Evolutionary conservation across 441 rosid genomes (phyloP).

Genomic region (Arabidopsis hybrid): DNA sequence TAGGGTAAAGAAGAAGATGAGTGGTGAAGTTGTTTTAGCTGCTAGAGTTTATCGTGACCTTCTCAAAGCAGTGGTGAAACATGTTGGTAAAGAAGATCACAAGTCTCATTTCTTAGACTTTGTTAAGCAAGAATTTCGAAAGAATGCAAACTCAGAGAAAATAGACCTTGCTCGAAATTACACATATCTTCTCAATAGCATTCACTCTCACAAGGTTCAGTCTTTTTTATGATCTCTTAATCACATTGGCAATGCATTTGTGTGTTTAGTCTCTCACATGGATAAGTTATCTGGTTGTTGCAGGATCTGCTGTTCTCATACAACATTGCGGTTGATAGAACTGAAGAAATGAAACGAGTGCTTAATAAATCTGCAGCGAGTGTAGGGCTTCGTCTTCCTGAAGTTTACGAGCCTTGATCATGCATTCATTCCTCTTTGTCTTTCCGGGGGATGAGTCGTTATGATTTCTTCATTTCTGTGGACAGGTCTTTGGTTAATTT

Average conservation of each 20-base stretch:
- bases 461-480: constrained; percentile 14
- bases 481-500: constrained; percentile 6
- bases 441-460: no score
- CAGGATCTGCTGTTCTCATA: constrained; percentile 92
- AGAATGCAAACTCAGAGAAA: constrained; percentile 56
- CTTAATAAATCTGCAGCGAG: constrained; percentile 80
- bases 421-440: not conserved
- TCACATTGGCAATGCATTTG: not conserved
- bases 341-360: constrained; percentile 78
- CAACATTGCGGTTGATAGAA: constrained; percentile 88
- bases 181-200: constrained; percentile 68
- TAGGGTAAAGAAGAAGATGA: constrained; percentile 49
- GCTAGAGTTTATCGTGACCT: constrained; percentile 71
- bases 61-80: constrained; percentile 73
- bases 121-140: constrained; percentile 63
- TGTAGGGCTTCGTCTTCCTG: constrained; percentile 73
- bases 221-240: constrained; percentile 29
- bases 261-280: constrained; percentile 22
- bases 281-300: constrained; percentile 22
- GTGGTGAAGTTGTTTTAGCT: constrained; percentile 53
- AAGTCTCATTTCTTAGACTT: constrained; percentile 74
- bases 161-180: constrained; percentile 69
- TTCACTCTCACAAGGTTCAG: constrained; percentile 86
- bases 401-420: constrained; percentile 52
- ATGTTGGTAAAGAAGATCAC: constrained; percentile 75